A percentile compares a stretch with the other conserved stretches of the same genome.
Conservation (phyloP, 208 protist species). For the Leishmania braziliensis region DNA sequence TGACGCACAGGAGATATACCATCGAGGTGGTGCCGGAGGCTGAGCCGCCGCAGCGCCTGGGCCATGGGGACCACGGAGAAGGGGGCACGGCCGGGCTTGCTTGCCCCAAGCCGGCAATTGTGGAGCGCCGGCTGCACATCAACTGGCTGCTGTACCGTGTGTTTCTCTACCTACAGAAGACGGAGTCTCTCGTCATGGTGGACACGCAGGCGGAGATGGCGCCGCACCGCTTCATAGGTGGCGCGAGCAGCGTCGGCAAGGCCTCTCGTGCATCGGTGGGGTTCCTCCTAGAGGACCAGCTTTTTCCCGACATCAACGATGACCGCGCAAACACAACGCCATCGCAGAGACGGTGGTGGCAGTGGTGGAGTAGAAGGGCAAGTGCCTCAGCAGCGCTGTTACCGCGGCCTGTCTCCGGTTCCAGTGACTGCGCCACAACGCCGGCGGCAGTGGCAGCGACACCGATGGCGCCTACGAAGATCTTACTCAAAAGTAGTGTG, state of each 20-base stretch:
- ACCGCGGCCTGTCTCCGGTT: background rate
- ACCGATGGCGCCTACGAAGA: background rate
- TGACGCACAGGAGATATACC: slow-evolving; percentile 38
- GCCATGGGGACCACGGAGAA: background rate
- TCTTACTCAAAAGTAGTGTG: slow-evolving; percentile 41
- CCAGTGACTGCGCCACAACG: background rate
- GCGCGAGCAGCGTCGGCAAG: slow-evolving; percentile 19
- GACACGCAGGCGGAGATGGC: slow-evolving; percentile 45
- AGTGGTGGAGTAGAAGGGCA: background rate
- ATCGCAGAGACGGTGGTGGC: slow-evolving; percentile 6
- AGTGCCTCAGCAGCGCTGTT: background rate
- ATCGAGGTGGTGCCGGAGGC: slow-evolving; percentile 23
- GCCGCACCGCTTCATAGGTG: slow-evolving; percentile 58
- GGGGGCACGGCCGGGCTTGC: background rate
- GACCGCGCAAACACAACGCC: background rate
- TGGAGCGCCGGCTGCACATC: slow-evolving; percentile 42
- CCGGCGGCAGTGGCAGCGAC: too few species aligned
- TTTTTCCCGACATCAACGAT: slow-evolving; percentile 2
- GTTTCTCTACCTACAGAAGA: slow-evolving; percentile 64
- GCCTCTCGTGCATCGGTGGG: slow-evolving; percentile 9
- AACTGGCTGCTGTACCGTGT: slow-evolving; percentile 68
- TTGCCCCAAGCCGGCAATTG: slow-evolving; percentile 14
- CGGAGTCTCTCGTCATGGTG: slow-evolving; percentile 47
- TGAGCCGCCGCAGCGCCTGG: background rate
- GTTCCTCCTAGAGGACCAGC: slow-evolving; percentile 21